These are phyloP conservation scores for Chrysanthemum makinoi DNA, from an alignment of 129 eudicot genomes.

Conservation along the genomic window DNA sequence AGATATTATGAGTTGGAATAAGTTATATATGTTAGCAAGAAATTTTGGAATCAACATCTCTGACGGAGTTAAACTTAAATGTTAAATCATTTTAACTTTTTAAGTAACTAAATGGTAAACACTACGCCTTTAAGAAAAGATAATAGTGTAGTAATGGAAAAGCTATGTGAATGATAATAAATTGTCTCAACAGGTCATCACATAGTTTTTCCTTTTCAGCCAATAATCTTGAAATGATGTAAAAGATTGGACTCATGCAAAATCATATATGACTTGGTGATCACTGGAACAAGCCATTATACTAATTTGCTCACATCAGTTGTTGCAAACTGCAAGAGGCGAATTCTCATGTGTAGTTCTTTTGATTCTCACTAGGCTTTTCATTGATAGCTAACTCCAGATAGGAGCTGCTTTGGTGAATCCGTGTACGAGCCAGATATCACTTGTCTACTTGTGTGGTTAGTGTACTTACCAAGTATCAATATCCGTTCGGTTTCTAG, in stretches of 20 bases:
- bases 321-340: background rate
- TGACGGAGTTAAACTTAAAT: background rate
- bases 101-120: background rate
- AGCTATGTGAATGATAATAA: background rate
- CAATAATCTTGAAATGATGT: background rate
- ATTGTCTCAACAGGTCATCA: background rate
- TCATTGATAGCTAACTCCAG: background rate
- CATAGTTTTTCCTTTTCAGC: background rate
- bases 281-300: background rate
- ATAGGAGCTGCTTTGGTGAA: background rate
- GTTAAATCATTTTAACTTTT: background rate
- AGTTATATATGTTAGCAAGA: slow-evolving; percentile 3
- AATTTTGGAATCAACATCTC: no score
- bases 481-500: background rate
- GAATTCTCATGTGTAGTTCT: background rate
- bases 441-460: background rate
- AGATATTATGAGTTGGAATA: background rate
- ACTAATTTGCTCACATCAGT: background rate
- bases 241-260: background rate
- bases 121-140: background rate
- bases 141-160: background rate
- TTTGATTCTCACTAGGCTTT: background rate
- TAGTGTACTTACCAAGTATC: background rate
- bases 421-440: background rate
- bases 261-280: background rate